These are phyloP conservation scores for Termitomyces sp. DNA, from an alignment of 768 basidiomycete species.

Conservation along the genomic window DNA sequence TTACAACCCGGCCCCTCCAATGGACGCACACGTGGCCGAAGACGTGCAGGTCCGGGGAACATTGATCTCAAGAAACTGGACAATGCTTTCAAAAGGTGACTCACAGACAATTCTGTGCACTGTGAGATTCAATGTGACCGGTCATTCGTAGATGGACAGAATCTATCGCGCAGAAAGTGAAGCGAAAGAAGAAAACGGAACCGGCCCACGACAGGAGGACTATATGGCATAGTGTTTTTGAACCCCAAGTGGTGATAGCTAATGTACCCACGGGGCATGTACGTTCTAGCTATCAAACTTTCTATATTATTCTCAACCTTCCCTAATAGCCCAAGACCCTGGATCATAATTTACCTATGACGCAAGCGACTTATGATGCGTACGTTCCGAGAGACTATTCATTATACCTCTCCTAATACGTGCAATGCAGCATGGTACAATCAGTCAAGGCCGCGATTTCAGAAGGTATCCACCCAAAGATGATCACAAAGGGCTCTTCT, in stretches of 20 bases:
- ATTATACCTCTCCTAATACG: not conserved
- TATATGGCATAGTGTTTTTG: constrained; percentile 80
- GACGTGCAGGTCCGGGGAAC: constrained; percentile 44
- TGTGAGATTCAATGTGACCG: not conserved
- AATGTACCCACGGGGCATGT: constrained; percentile 30
- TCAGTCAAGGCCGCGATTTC: constrained; percentile 64
- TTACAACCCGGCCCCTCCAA: constrained; percentile 20
- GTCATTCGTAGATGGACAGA: constrained; percentile 64
- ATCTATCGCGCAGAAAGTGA: constrained; percentile 80
- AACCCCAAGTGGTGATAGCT: constrained; percentile 44
- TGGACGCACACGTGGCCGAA: constrained; percentile 24
- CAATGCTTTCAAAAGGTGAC: constrained; percentile 74
- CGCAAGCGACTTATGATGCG: constrained; percentile 65
- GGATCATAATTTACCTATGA: constrained; percentile 76
- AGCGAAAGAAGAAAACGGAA: constrained; percentile 69
- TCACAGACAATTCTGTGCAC: not conserved
- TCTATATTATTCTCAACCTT: not conserved
- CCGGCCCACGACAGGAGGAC: constrained; percentile 59
- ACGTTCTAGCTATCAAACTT: constrained; percentile 11
- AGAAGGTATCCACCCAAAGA: constrained; percentile 82
- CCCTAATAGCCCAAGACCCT: constrained; percentile 61
- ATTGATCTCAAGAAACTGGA: constrained; percentile 80
- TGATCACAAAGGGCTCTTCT: constrained; percentile 85
- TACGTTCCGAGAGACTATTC: constrained; percentile 27
- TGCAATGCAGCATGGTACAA: constrained; percentile 46